phyloP scores from a whole-genome alignment of 352 stramenopile species.

The Lagenidium sp. region DNA sequence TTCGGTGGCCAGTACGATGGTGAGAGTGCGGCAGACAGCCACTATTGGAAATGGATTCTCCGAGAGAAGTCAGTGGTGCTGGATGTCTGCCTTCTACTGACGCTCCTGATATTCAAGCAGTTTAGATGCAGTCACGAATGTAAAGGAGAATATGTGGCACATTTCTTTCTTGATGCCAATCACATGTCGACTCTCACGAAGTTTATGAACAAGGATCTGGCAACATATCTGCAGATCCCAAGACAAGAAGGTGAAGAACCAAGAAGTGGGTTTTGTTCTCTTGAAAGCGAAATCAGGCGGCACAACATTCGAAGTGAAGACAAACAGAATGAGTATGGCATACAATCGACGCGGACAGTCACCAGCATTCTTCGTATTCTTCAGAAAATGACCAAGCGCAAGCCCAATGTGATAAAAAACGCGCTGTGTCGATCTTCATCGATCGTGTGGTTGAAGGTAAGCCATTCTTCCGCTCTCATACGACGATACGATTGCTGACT shows the following conservation, averaged over 20 bases:
- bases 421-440: constrained; percentile 59
- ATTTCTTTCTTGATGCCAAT: constrained; percentile 75
- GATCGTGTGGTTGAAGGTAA: constrained; percentile 76
- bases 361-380: constrained; percentile 70
- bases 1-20: constrained; percentile 26
- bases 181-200: constrained; percentile 66
- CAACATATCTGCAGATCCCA: constrained; percentile 67
- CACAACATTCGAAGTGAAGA: constrained; percentile 59
- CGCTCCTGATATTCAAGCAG: constrained; percentile 71
- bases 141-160: constrained; percentile 74
- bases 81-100: constrained; percentile 53
- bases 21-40: constrained; percentile 37
- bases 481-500: background rate
- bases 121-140: constrained; percentile 60
- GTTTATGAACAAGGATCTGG: constrained; percentile 84
- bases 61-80: constrained; percentile 74
- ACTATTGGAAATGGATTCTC: constrained; percentile 79
- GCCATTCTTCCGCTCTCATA: too few relatives aligned
- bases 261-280: constrained; percentile 41
- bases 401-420: constrained; percentile 81
- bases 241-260: constrained; percentile 39
- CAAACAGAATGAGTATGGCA: constrained; percentile 58
- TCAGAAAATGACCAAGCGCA: constrained; percentile 80
- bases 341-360: constrained; percentile 61
- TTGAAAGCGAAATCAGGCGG: constrained; percentile 44